Evolutionary conservation across 129 eudicot species (phyloP).

Genomic region (Arctium minus): DNA sequence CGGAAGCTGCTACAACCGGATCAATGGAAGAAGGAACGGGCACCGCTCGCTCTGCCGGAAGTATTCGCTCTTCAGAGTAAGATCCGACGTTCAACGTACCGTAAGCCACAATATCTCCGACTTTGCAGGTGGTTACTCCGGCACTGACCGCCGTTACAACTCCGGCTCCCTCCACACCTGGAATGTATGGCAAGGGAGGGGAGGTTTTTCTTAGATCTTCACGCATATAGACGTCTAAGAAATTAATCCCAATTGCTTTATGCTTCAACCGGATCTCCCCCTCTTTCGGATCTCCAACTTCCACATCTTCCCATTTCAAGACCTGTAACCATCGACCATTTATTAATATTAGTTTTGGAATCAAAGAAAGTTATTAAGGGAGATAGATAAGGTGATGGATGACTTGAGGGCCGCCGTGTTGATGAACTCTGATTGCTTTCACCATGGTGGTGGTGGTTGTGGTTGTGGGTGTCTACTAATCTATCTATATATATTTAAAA

Average conservation of each 20-base stretch:
- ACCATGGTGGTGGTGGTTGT: slow-evolving; percentile 30
- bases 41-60: slow-evolving; percentile 43
- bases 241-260: slow-evolving; percentile 56
- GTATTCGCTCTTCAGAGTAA: slow-evolving; percentile 53
- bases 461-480: too few relatives aligned
- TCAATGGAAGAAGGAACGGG: slow-evolving; percentile 43
- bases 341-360: not conserved
- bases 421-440: slow-evolving; percentile 54
- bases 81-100: slow-evolving; percentile 45
- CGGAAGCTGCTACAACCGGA: slow-evolving; percentile 43
- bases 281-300: slow-evolving; percentile 54
- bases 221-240: slow-evolving; percentile 49
- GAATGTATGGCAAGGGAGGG: not conserved
- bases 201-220: slow-evolving; percentile 10
- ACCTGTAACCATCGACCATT: slow-evolving; percentile 25
- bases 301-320: slow-evolving; percentile 62
- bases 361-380: not conserved
- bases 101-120: slow-evolving; percentile 55
- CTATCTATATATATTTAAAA: too few relatives aligned
- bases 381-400: not conserved
- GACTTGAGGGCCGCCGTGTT: slow-evolving; percentile 58
- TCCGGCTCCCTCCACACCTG: slow-evolving; percentile 65
- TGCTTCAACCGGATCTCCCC: slow-evolving; percentile 53
- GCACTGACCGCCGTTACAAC: slow-evolving; percentile 57
- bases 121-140: slow-evolving; percentile 35